Percentiles rank a stretch among this genome's conserved stretches.
Conservation (phyloP, 2,329 filamentous ascomycete species). For the Hymenoscyphus infarciens region DNA sequence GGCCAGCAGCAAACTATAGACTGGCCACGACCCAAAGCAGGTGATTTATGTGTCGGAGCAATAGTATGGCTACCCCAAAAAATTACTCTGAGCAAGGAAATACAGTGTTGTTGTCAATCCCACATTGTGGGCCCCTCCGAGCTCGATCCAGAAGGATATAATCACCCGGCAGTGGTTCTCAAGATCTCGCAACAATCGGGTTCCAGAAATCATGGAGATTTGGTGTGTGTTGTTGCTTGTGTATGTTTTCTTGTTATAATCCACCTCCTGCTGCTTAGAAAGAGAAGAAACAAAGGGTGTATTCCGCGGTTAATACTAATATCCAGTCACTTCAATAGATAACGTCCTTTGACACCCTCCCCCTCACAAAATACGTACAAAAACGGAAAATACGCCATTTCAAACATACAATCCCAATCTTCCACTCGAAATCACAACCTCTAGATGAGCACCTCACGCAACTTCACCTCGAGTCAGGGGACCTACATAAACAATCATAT, state of each 20-base stretch:
- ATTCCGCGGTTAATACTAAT: neutral
- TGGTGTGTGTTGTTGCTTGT: constrained; percentile 21
- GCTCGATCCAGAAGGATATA: constrained; percentile 21
- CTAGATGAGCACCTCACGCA: constrained; percentile 5
- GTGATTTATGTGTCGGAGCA: constrained; percentile 22
- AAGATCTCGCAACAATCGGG: constrained; percentile 17
- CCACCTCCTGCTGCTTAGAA: neutral
- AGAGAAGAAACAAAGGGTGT: neutral
- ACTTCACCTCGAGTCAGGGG: constrained; percentile 18
- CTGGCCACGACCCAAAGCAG: constrained; percentile 5
- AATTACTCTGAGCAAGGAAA: neutral
- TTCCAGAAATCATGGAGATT: constrained; percentile 16
- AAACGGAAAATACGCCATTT: constrained; percentile 7
- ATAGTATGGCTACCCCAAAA: constrained; percentile 22
- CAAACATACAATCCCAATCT: constrained; percentile 17
- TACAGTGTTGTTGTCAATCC: constrained; percentile 15
- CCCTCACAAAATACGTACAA: constrained; percentile 12
- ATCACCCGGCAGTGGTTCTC: constrained; percentile 19
- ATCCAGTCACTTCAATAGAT: constrained; percentile 8
- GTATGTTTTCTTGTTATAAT: constrained; percentile 9
- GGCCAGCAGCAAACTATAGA: neutral
- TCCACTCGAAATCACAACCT: constrained; percentile 7
- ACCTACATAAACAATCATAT: constrained; percentile 23
- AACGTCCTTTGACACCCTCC: constrained; percentile 19
- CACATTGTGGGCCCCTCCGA: neutral